phyloP scores from a whole-genome alignment of 2,329 filamentous ascomycete genomes.

The Zasmidium cellare region DNA sequence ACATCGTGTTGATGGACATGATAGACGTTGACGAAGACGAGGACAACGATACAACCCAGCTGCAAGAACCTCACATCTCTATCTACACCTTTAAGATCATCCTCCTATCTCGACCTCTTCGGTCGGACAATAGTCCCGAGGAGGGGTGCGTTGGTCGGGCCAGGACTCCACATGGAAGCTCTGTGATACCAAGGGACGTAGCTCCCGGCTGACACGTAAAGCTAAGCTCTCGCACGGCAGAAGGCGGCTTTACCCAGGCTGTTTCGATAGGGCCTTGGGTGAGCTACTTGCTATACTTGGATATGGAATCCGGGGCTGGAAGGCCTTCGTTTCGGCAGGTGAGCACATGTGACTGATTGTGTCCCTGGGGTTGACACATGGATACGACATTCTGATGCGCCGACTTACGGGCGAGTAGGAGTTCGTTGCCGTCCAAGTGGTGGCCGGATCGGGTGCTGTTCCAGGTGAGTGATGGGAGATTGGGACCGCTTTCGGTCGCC shows the following conservation, averaged over 20 bases:
- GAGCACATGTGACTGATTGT: background rate
- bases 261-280: background rate
- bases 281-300: background rate
- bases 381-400: background rate
- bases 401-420: background rate
- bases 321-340: background rate
- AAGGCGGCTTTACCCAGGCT: background rate
- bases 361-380: background rate
- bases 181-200: background rate
- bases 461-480: background rate
- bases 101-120: background rate
- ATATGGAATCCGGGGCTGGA: background rate
- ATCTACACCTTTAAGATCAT: background rate
- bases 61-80: background rate
- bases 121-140: conserved; percentile 1
- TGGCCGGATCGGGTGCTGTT: background rate
- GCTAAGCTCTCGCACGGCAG: background rate
- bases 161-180: conserved; percentile 3
- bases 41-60: background rate
- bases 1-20: background rate
- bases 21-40: background rate
- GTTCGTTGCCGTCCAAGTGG: background rate
- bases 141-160: conserved; percentile 1
- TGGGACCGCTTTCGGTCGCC: no score
- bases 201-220: background rate